phyloP scores from a whole-genome alignment of 306 rosid genomes.

The Oemleria cerasiformis region DNA sequence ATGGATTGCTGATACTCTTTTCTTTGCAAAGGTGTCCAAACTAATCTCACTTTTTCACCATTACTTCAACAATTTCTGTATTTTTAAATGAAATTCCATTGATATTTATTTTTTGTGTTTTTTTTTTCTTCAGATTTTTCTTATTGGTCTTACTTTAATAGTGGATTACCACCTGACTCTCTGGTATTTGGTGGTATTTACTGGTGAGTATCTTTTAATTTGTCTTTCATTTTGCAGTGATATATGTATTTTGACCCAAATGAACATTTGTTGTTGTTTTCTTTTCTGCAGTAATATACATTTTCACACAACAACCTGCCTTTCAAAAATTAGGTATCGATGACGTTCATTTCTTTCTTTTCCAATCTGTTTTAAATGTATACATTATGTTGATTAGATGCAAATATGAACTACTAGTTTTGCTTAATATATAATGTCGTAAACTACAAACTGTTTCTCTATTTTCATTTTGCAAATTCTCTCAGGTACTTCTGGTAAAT shows the following conservation, averaged over 20 bases:
- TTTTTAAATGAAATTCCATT: neutral
- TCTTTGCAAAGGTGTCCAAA: slow-evolving; percentile 63
- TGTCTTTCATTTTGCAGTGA: neutral
- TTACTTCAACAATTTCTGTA: neutral
- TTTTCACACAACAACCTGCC: slow-evolving; percentile 76
- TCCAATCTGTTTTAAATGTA: neutral
- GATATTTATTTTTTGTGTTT: neutral
- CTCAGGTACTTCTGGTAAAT: slow-evolving; percentile 57
- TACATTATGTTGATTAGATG: neutral
- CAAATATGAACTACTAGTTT: neutral
- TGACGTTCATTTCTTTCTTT: neutral
- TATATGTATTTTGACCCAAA: neutral
- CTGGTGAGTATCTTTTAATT: slow-evolving; percentile 47
- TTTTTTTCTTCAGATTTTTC: slow-evolving; percentile 62
- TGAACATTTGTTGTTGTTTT: slow-evolving; percentile 20
- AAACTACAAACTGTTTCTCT: slow-evolving; percentile 10
- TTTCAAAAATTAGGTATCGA: slow-evolving; percentile 64
- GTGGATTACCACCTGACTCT: slow-evolving; percentile 76
- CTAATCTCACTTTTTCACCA: neutral
- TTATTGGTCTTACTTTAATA: slow-evolving; percentile 56
- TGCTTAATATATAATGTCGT: slow-evolving; percentile 13
- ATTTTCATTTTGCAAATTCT: slow-evolving; percentile 21
- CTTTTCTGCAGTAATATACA: slow-evolving; percentile 57
- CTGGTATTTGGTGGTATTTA: slow-evolving; percentile 64
- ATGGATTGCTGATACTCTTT: slow-evolving; percentile 55